Percentiles rank a stretch among this genome's conserved stretches.
phyloP scores from a whole-genome alignment of 768 basidiomycete genomes.

The Hygrocybe punicea region DNA sequence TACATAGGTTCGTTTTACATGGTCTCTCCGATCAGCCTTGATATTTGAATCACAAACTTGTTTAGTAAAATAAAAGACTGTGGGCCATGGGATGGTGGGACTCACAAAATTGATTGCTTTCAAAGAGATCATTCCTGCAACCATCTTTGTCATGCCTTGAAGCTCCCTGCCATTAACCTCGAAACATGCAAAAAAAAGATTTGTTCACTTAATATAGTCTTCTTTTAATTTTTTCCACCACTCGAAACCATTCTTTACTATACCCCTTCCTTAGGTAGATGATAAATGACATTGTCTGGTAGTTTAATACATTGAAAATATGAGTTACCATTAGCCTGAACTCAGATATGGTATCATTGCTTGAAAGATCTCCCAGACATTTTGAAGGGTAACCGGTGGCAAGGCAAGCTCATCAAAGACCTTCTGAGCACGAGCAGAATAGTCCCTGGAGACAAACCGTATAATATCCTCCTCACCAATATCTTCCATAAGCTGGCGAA shows the following conservation, averaged over 20 bases:
- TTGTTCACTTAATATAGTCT: too few relatives aligned
- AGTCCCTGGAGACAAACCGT: conserved; percentile 19
- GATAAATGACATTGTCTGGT: too few relatives aligned
- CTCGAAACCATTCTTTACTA: too few relatives aligned
- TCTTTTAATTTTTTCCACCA: too few relatives aligned
- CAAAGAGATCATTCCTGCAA: not conserved
- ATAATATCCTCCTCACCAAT: conserved; percentile 22
- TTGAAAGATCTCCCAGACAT: conserved; percentile 20
- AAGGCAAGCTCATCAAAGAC: conserved; percentile 11
- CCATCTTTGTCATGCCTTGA: not conserved
- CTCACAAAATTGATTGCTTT: not conserved
- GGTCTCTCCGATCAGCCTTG: not conserved
- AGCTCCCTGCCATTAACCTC: not conserved
- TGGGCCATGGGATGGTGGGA: not conserved
- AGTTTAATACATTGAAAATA: not conserved
- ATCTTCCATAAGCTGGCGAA: conserved; percentile 19
- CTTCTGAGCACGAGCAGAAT: conserved; percentile 12
- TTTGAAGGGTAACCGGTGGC: conserved; percentile 13
- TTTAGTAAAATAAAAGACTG: not conserved
- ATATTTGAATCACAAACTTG: not conserved
- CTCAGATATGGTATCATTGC: conserved; percentile 18
- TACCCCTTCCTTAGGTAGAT: too few relatives aligned
- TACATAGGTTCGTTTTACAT: conserved; percentile 7
- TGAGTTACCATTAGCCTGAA: not conserved
- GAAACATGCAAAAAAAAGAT: too few relatives aligned